These are phyloP conservation scores for Chimonanthus praecox DNA, from an alignment of 164 flowering plant genomes.

Conservation along the genomic window DNA sequence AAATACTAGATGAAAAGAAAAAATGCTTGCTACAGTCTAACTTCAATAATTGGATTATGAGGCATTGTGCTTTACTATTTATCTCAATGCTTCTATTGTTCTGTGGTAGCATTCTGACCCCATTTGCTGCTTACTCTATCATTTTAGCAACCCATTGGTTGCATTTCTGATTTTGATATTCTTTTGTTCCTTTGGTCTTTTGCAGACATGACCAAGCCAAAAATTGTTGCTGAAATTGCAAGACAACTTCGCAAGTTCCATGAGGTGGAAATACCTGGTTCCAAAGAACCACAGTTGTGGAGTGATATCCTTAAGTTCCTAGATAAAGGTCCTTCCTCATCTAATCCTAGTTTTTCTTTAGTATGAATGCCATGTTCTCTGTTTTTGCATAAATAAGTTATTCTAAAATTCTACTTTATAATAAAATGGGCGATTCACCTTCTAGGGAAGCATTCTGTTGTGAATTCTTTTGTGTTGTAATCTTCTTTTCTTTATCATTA, in stretches of 20 bases:
- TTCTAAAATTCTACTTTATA: too few species aligned
- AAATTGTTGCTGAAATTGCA: constrained; percentile 85
- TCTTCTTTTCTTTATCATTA: not conserved
- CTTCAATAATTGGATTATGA: too few species aligned
- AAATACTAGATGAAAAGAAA: too few species aligned
- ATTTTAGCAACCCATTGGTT: not conserved
- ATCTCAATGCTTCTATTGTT: not conserved
- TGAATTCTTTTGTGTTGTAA: not conserved
- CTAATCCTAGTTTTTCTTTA: constrained; percentile 1
- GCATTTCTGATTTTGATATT: not conserved
- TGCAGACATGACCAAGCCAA: constrained; percentile 79
- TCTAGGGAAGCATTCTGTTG: too few species aligned
- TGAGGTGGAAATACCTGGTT: constrained; percentile 79
- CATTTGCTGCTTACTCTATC: too few species aligned
- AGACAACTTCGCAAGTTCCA: constrained; percentile 76
- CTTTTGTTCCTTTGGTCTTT: constrained; percentile 3
- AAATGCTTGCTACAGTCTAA: too few species aligned
- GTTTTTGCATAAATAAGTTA: not conserved
- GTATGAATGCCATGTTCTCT: not conserved
- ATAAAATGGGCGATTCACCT: too few species aligned
- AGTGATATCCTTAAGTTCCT: constrained; percentile 67
- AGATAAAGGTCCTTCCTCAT: constrained; percentile 49
- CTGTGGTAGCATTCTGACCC: not conserved
- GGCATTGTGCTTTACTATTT: too few species aligned
- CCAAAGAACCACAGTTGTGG: constrained; percentile 93